These are phyloP conservation scores for Exophiala spinifera DNA, from an alignment of 2,329 filamentous ascomycete species.

Conservation along the genomic window DNA sequence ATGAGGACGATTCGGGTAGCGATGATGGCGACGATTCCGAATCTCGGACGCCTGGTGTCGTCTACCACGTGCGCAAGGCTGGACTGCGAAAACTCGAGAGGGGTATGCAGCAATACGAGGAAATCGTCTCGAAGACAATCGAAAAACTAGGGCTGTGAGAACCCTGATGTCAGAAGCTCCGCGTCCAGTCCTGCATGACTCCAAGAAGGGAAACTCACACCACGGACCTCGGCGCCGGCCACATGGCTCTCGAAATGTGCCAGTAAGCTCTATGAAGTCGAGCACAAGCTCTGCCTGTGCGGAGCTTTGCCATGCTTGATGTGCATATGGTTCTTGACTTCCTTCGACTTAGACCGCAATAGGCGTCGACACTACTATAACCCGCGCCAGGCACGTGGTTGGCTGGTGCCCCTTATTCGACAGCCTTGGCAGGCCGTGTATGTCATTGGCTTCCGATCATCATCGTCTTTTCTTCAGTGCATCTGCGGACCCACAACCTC, in stretches of 20 bases:
- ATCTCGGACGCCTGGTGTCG: slow-evolving; percentile 44
- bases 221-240: too few relatives aligned
- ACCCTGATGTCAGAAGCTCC: neutral
- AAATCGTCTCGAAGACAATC: slow-evolving; percentile 59
- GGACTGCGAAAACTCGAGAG: slow-evolving; percentile 54
- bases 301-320: neutral
- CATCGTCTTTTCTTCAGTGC: neutral
- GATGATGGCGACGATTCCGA: slow-evolving; percentile 45
- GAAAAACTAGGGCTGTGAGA: slow-evolving; percentile 39
- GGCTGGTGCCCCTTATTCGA: neutral
- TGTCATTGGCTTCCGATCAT: neutral
- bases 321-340: neutral
- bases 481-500: neutral
- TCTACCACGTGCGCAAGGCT: slow-evolving; percentile 58
- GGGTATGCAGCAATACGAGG: slow-evolving; percentile 66
- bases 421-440: neutral
- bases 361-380: neutral
- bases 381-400: neutral
- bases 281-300: neutral
- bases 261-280: neutral
- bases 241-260: neutral
- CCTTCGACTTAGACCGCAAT: too few relatives aligned
- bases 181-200: neutral
- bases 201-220: neutral
- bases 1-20: slow-evolving; percentile 34